Evolutionary conservation across 768 basidiomycete species (phyloP).

Genomic region (Calvatia gigantea): DNA sequence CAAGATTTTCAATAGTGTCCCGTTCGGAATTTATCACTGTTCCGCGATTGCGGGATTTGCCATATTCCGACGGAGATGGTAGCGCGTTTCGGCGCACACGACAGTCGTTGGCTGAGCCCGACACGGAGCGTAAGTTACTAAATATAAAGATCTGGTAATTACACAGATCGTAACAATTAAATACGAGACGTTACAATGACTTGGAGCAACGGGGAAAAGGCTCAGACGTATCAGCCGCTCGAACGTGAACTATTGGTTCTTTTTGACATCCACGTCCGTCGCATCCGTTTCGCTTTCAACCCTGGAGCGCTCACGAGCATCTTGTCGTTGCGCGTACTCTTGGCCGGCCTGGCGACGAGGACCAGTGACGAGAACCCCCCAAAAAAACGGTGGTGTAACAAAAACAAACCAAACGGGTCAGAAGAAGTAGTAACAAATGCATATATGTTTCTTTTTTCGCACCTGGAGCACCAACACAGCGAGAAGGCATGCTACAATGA

Average conservation of each 20-base stretch:
- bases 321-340: conserved; percentile 71
- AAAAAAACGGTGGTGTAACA: background rate
- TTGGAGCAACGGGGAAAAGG: background rate
- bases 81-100: background rate
- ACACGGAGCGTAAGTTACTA: conserved; percentile 8
- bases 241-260: conserved; percentile 31
- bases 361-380: background rate
- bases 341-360: conserved; percentile 63
- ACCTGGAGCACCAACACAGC: conserved; percentile 74
- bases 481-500: conserved; percentile 68
- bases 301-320: conserved; percentile 41
- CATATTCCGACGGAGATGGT: background rate
- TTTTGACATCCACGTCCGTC: conserved; percentile 29
- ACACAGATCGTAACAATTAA: background rate
- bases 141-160: background rate
- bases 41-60: background rate
- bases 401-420: background rate
- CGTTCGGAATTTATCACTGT: too few relatives aligned
- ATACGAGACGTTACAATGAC: background rate
- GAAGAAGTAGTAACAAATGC: conserved; percentile 12
- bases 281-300: conserved; percentile 24
- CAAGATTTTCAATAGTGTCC: too few relatives aligned
- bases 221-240: background rate
- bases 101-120: background rate
- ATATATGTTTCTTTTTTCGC: conserved; percentile 25